These are phyloP conservation scores for Fusarium nodosum DNA, from an alignment of 2,329 filamentous ascomycete genomes.

Conservation along the genomic window DNA sequence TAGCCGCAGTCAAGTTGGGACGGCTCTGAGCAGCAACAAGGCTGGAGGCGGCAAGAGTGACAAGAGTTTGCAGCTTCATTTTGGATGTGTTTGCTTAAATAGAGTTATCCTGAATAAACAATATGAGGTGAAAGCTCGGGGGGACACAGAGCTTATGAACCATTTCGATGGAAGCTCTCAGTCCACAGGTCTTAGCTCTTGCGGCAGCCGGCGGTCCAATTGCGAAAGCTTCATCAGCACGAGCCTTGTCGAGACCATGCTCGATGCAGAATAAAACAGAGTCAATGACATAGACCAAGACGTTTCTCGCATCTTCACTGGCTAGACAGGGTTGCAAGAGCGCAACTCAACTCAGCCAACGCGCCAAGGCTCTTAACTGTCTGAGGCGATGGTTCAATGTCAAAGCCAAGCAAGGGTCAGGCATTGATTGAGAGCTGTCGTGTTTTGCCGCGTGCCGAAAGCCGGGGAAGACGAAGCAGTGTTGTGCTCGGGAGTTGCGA, in stretches of 20 bases:
- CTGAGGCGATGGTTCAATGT: conserved; percentile 7
- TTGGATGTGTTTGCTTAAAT: conserved; percentile 16
- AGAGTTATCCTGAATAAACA: conserved; percentile 15
- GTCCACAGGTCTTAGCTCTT: conserved; percentile 13
- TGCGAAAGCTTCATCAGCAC: conserved; percentile 19
- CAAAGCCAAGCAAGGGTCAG: conserved; percentile 9
- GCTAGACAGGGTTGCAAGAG: conserved; percentile 16
- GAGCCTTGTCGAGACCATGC: conserved; percentile 25
- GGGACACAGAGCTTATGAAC: conserved; percentile 26
- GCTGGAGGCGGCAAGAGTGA: conserved; percentile 39
- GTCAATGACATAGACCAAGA: conserved; percentile 48
- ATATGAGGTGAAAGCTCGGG: not conserved
- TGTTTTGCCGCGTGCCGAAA: conserved; percentile 29
- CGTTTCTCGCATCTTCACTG: conserved; percentile 30
- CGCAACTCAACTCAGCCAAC: conserved; percentile 32
- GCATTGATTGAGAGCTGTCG: conserved; percentile 8
- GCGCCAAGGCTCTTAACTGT: conserved; percentile 27
- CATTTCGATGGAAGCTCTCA: conserved; percentile 2
- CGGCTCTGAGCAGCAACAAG: conserved; percentile 44
- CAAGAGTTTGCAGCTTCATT: conserved; percentile 44
- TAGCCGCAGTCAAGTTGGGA: conserved; percentile 43
- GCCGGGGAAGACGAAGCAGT: conserved; percentile 5
- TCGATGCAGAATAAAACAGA: conserved; percentile 28
- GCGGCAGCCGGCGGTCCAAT: conserved; percentile 33
- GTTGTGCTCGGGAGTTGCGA: conserved; percentile 20